Base-by-base conservation (phyloP, 2,329 filamentous ascomycete genomes). In the Ophidiomyces ophidiicola region DNA sequence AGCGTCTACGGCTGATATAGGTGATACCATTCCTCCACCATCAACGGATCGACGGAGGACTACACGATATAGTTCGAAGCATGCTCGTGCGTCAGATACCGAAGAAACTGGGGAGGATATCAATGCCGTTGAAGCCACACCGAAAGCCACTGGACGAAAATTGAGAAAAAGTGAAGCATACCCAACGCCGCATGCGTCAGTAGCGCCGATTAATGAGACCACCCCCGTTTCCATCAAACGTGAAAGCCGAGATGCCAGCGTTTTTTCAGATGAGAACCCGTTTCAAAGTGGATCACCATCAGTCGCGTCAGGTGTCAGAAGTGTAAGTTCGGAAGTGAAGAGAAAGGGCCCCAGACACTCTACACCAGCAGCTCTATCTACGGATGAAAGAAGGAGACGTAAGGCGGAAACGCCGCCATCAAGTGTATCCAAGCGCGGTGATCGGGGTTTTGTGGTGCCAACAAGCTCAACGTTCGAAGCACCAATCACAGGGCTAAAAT, bases 221-320 rank as follows among this genome's bases (percentile, higher is more conserved):
- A n/a, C n/a, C 6, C 28, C 36, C 8, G 36, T 39, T 14, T 54
- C 60, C 4, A 46, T 64, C 12, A 72, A 70, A 46, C 52, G 62
- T 6, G 63, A 68, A 30, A 57, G 53, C 5, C 56, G 53, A 26
- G 69, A 71, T 5, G 71, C 72, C 23, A 80, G 71, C 51, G 79
- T 82, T 21, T 96, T 96, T 59, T 85, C 81, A 1, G 73, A 79
- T 49, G 85, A 94, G 39, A 96, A 96, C 53, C 87, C 88, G 0
- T 96, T 96, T 56, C 88, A 96, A 58, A 83, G 82, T 54, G 81
- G 85, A 28, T 82, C 79, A 58, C 78, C 83, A 1, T 60, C 71
- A 4, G 60, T 68, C 19, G 66, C 55, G 65, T 67, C 19, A 62
- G 71, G 15, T 62, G 44, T 52, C 8, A 48, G 53, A 19, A 50